Evolutionary conservation across 2,329 filamentous ascomycete genomes (phyloP).

Genomic region (Alternaria longipes): DNA sequence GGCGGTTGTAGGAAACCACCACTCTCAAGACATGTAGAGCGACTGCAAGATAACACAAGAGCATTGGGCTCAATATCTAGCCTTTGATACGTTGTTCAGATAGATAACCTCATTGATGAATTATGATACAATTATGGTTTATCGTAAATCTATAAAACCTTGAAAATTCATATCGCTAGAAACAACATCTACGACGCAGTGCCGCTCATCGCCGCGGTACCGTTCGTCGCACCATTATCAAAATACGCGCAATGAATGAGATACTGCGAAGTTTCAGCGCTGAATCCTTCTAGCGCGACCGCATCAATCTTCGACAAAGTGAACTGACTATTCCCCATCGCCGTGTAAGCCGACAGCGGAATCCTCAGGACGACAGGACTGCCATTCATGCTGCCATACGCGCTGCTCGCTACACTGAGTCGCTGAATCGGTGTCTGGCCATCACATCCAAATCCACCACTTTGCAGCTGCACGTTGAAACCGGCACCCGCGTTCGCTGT

Average conservation of each 20-base stretch:
- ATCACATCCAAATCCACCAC: slow-evolving; percentile 6
- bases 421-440: slow-evolving; percentile 8
- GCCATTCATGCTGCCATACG: slow-evolving; percentile 9
- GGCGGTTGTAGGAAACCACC: too few species aligned
- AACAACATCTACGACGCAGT: neutral
- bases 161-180: neutral
- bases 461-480: slow-evolving; percentile 18
- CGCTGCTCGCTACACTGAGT: slow-evolving; percentile 5
- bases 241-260: slow-evolving; percentile 18
- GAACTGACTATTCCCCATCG: slow-evolving; percentile 6
- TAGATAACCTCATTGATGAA: neutral
- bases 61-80: neutral
- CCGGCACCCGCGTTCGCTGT: slow-evolving; percentile 9
- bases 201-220: neutral
- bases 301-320: slow-evolving; percentile 11
- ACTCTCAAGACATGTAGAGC: too few species aligned
- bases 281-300: slow-evolving; percentile 9
- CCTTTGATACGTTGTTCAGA: neutral
- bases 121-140: neutral
- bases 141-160: neutral
- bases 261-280: slow-evolving; percentile 8
- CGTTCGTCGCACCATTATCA: neutral
- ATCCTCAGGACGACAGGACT: slow-evolving; percentile 11
- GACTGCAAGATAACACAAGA: too few species aligned
- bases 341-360: slow-evolving; percentile 8